Evolutionary conservation across 768 basidiomycete genomes (phyloP), one percentile per base, ranked within the genome.

Genomic region (Kwoniella europaea): DNA sequence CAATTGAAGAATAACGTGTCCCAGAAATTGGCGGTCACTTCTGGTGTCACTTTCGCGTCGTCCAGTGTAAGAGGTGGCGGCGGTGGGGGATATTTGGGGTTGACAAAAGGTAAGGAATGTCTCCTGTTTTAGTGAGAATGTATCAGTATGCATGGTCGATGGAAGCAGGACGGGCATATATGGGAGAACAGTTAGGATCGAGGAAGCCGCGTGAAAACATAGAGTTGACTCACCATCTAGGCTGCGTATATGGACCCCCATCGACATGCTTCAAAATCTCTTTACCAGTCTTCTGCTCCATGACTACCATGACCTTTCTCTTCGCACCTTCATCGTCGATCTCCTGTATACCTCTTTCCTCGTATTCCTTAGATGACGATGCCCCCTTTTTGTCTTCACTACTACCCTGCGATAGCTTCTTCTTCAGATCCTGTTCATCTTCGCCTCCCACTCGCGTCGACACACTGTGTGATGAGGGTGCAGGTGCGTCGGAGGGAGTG

Each of bases 1-100:
- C 93, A 94, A 55, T 83, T 82, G 73, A 93, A 95, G 42, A 88
- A 90, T 3, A 93, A 72, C 5, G 87, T 78, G 73, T 85, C 87
- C 71, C 89, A 86, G 80, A 88, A 87, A 50, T 86, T 85, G 0
- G 92, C 92, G 1, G 86, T 86, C 2, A 85, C 86, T 75, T 94
- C 92, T 0, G 92, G 92, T 2, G 89, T 88, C 46, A 81, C 42
- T 22, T 65, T 59, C 2, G 84, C 80, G 58, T 79, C 77, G 50
- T 85, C 84, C 52, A 85, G 73, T 0, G 81, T 74, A 1, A 76
- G 74, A 4, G 82, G 81, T 1, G 84, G 71, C 0, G 83, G 84
- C 27, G 83, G 81, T 2, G 83, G 82, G 13, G 76, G 74, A 52
- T 82, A 71, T 71, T 82, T 82, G 16, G 76, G 76, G 5, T 77